These are phyloP conservation scores for Xylaria sp. DNA, from an alignment of 2,329 filamentous ascomycete species.

Conservation along the genomic window DNA sequence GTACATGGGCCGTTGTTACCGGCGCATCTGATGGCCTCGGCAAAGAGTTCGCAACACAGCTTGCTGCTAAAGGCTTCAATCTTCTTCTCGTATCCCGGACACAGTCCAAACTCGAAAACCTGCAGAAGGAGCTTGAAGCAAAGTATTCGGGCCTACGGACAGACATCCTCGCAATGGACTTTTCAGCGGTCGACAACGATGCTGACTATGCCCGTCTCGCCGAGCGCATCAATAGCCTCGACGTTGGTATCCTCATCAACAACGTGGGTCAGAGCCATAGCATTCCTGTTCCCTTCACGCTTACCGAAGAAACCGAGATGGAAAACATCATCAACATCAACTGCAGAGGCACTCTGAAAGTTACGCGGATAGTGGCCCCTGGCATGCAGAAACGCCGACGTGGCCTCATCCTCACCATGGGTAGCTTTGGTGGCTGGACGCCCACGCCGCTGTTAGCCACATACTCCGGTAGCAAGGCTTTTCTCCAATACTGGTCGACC, in stretches of 20 bases:
- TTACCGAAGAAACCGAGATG: slow-evolving; percentile 83
- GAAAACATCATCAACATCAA: slow-evolving; percentile 95
- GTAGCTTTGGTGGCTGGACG: slow-evolving; percentile 91
- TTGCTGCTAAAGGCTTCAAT: slow-evolving; percentile 93
- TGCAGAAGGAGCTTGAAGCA: slow-evolving; percentile 78
- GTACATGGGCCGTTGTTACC: slow-evolving; percentile 93
- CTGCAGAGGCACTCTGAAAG: slow-evolving; percentile 87
- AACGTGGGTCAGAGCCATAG: slow-evolving; percentile 95
- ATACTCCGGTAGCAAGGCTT: slow-evolving; percentile 97
- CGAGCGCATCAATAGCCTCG: slow-evolving; percentile 75
- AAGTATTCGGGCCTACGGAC: slow-evolving; percentile 77
- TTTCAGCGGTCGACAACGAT: slow-evolving; percentile 76
- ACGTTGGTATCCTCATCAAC: slow-evolving; percentile 91
- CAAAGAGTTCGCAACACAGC: slow-evolving; percentile 93
- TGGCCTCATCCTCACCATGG: slow-evolving; percentile 95
- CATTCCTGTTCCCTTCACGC: slow-evolving; percentile 89
- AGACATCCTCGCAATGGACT: slow-evolving; percentile 92
- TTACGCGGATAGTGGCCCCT: slow-evolving; percentile 86
- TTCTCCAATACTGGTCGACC: slow-evolving; percentile 95
- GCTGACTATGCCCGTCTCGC: slow-evolving; percentile 81
- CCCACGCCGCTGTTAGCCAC: slow-evolving; percentile 93
- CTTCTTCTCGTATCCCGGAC: slow-evolving; percentile 95
- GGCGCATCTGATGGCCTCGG: slow-evolving; percentile 96
- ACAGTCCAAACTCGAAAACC: slow-evolving; percentile 84
- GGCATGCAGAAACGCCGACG: slow-evolving; percentile 85